phyloP scores from a whole-genome alignment of 2,329 filamentous ascomycete species.

The Pseudodiploospora longispora region DNA sequence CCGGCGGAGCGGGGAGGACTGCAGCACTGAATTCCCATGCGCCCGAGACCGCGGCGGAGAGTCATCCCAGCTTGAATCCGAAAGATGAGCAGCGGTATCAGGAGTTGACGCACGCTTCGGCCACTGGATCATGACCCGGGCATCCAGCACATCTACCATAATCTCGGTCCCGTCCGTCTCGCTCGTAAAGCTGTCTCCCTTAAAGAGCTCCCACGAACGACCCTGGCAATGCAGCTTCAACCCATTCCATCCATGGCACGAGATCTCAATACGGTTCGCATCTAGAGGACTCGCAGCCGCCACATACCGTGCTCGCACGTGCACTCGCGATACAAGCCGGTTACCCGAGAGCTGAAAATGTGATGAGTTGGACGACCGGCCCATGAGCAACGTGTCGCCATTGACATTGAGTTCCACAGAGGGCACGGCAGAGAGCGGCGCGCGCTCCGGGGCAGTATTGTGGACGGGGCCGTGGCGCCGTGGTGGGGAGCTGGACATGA shows the following conservation, averaged over 20 bases:
- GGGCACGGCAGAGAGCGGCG: slow-evolving; percentile 77
- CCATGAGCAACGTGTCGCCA: slow-evolving; percentile 78
- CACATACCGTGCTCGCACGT: slow-evolving; percentile 81
- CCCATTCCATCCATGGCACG: slow-evolving; percentile 94
- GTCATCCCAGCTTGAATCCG: slow-evolving; percentile 67
- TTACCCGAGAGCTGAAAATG: slow-evolving; percentile 90
- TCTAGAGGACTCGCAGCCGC: slow-evolving; percentile 59
- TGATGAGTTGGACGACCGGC: slow-evolving; percentile 90
- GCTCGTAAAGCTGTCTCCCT: slow-evolving; percentile 83
- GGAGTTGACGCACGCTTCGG: slow-evolving; percentile 45
- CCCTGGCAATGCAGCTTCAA: slow-evolving; percentile 88
- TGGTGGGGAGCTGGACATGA: slow-evolving; percentile 80
- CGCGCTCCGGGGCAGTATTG: slow-evolving; percentile 65
- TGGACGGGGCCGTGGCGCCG: slow-evolving; percentile 39
- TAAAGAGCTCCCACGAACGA: slow-evolving; percentile 73
- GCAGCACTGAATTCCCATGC: slow-evolving; percentile 33
- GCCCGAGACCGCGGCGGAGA: slow-evolving; percentile 36
- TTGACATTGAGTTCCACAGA: slow-evolving; percentile 71
- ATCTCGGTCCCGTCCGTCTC: slow-evolving; percentile 83
- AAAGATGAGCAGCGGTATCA: slow-evolving; percentile 41
- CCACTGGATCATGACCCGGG: slow-evolving; percentile 84
- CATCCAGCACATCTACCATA: slow-evolving; percentile 91
- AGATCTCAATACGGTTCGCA: slow-evolving; percentile 73
- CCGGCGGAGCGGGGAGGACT: slow-evolving; percentile 54
- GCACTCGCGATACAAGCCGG: slow-evolving; percentile 84